phyloP scores from a whole-genome alignment of 805 yeast genomes.

The Cyberlindnera xishuangbannaensis region DNA sequence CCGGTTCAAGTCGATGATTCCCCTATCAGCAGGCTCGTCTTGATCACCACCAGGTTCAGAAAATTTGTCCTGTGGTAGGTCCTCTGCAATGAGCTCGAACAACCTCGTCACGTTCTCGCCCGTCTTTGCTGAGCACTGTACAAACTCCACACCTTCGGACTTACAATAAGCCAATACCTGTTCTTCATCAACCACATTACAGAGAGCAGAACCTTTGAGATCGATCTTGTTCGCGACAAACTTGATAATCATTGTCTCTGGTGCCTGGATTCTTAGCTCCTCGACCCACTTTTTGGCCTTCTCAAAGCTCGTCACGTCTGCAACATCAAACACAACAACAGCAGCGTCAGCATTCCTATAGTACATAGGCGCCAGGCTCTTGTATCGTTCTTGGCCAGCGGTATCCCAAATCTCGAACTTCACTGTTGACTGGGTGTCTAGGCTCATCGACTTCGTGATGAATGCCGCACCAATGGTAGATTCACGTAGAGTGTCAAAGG shows the following conservation, averaged over 20 bases:
- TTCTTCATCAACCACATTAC: conserved; percentile 21
- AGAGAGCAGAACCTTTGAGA: conserved; percentile 27
- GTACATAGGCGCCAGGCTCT: conserved; percentile 78
- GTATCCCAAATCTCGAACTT: conserved; percentile 69
- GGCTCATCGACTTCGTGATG: conserved; percentile 67
- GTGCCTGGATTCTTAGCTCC: conserved; percentile 82
- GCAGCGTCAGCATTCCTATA: conserved; percentile 81
- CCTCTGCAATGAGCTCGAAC: conserved; percentile 39
- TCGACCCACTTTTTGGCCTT: conserved; percentile 89
- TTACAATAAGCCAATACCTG: conserved; percentile 7
- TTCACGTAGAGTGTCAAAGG: conserved; percentile 74
- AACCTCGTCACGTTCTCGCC: conserved; percentile 53
- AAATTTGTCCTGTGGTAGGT: conserved; percentile 35
- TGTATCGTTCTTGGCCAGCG: conserved; percentile 91
- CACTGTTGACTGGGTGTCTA: conserved; percentile 37
- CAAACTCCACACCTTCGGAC: conserved; percentile 23
- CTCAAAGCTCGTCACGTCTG: conserved; percentile 61
- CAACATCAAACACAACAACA: conserved; percentile 80
- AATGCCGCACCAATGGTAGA: conserved; percentile 99
- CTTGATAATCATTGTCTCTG: conserved; percentile 67
- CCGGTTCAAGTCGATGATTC: no score
- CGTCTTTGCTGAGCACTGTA: conserved; percentile 46
- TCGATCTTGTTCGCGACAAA: conserved; percentile 87
- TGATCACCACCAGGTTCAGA: conserved; percentile 3
- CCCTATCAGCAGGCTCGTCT: no score